These are phyloP conservation scores for Dillenia turbinata DNA, from an alignment of 164 flowering plant genomes.

Conservation along the genomic window DNA sequence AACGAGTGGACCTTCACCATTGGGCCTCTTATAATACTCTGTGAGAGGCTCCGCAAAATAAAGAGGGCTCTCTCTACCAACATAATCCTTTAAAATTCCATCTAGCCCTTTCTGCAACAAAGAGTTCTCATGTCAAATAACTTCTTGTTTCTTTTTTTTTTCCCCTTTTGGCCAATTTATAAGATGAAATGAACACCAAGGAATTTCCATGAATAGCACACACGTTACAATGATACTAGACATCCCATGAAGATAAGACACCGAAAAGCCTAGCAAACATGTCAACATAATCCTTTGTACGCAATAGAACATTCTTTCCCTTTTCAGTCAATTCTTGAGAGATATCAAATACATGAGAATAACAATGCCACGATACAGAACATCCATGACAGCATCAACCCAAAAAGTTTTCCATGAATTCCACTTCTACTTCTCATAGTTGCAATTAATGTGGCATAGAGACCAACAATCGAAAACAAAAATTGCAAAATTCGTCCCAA, in stretches of 20 bases:
- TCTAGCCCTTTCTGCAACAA: conserved; percentile 58
- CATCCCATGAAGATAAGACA: neutral
- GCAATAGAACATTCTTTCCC: neutral
- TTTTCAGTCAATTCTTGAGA: no score
- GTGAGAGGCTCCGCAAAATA: conserved; percentile 86
- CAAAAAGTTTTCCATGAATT: no score
- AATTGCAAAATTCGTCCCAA: neutral
- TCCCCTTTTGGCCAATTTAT: neutral
- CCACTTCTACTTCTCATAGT: no score
- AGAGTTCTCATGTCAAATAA: neutral
- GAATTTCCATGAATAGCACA: no score
- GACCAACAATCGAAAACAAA: no score
- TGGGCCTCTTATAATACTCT: conserved; percentile 66
- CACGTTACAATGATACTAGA: neutral
- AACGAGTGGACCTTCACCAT: conserved; percentile 80
- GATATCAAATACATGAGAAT: no score
- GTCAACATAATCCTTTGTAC: neutral
- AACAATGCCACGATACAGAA: no score
- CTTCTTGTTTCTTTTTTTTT: neutral
- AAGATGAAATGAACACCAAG: neutral
- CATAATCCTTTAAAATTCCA: conserved; percentile 83
- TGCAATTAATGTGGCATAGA: no score
- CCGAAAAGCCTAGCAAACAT: neutral
- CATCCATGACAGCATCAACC: no score
- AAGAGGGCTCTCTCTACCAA: conserved; percentile 85